These are phyloP conservation scores for Aspergillus cristatus DNA, from an alignment of 495 filamentous ascomycete genomes.

Conservation along the genomic window DNA sequence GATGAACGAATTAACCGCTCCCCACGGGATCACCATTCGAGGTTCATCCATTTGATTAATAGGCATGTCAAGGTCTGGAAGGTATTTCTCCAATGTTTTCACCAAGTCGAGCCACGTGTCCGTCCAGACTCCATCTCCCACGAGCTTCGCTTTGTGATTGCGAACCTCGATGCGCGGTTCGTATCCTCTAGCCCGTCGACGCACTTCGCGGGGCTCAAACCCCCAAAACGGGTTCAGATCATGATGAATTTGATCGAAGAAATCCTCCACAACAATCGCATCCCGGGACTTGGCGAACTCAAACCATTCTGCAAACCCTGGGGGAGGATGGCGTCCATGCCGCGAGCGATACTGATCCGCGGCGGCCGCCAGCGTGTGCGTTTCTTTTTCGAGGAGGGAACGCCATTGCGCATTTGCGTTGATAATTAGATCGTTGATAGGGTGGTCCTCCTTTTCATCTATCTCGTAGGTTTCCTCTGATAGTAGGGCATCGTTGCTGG, in stretches of 20 bases:
- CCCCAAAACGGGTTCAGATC: constrained; percentile 59
- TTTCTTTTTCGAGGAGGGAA: constrained; percentile 1
- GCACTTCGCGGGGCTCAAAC: constrained; percentile 35
- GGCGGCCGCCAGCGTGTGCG: constrained; percentile 3
- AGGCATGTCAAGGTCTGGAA: constrained; percentile 62
- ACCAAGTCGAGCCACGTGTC: constrained; percentile 39
- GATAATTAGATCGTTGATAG: constrained; percentile 5
- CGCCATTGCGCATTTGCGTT: constrained; percentile 2
- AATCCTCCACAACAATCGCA: constrained; percentile 47
- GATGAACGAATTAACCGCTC: constrained; percentile 47
- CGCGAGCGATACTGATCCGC: constrained; percentile 6
- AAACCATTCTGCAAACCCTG: constrained; percentile 59
- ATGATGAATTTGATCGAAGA: constrained; percentile 46
- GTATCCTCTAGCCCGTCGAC: constrained; percentile 3
- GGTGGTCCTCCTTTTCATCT: background rate
- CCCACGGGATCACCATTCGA: constrained; percentile 58
- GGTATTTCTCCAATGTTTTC: constrained; percentile 41
- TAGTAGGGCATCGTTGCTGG: too few species aligned
- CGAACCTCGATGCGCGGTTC: constrained; percentile 9
- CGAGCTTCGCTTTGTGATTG: constrained; percentile 2
- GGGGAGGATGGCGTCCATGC: constrained; percentile 39
- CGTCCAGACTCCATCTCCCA: constrained; percentile 3
- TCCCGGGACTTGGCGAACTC: constrained; percentile 47
- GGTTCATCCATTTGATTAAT: constrained; percentile 63
- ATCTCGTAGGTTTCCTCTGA: too few species aligned